Conservation (phyloP, 2,329 filamentous ascomycete genomes). For the Penicillium crustosum region DNA sequence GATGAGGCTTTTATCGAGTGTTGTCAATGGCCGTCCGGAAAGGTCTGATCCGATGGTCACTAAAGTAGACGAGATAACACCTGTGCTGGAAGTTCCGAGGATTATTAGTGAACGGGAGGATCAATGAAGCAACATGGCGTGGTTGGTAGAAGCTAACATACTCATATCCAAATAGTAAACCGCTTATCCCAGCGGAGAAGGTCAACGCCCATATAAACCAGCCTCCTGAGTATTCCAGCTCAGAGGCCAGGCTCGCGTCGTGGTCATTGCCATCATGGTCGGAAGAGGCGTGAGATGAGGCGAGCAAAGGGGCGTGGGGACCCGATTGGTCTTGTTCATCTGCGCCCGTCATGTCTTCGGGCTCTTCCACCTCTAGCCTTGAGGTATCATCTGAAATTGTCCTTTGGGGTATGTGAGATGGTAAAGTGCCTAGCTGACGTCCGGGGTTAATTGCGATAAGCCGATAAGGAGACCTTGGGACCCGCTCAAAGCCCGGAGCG, state of each 20-base stretch:
- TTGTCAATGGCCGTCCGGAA: slow-evolving; percentile 51
- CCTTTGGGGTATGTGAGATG: not conserved
- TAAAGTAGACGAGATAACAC: slow-evolving; percentile 61
- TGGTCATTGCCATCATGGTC: slow-evolving; percentile 12
- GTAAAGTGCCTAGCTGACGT: slow-evolving; percentile 3
- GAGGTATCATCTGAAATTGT: slow-evolving; percentile 10
- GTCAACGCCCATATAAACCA: slow-evolving; percentile 58
- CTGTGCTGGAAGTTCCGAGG: slow-evolving; percentile 47
- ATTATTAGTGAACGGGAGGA: slow-evolving; percentile 12
- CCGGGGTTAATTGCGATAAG: slow-evolving; percentile 16
- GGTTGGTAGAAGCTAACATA: slow-evolving; percentile 29
- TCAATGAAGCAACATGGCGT: not conserved
- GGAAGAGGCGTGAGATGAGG: slow-evolving; percentile 14
- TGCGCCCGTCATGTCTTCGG: slow-evolving; percentile 27
- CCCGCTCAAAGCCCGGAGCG: slow-evolving; percentile 15
- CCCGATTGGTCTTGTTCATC: slow-evolving; percentile 25
- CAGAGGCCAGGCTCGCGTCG: slow-evolving; percentile 11
- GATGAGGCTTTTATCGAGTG: slow-evolving; percentile 59
- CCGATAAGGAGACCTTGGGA: slow-evolving; percentile 4
- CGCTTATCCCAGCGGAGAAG: slow-evolving; percentile 58
- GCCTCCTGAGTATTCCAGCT: slow-evolving; percentile 29
- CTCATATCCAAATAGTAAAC: slow-evolving; percentile 63
- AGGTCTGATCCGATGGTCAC: slow-evolving; percentile 57
- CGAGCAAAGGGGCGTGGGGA: slow-evolving; percentile 35
- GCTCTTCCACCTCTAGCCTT: slow-evolving; percentile 10